A percentile compares a stretch with the other conserved stretches of the same genome.
Evolutionary conservation across 805 yeast genomes (phyloP).

Genomic region (Priceomyces haplophilus): DNA sequence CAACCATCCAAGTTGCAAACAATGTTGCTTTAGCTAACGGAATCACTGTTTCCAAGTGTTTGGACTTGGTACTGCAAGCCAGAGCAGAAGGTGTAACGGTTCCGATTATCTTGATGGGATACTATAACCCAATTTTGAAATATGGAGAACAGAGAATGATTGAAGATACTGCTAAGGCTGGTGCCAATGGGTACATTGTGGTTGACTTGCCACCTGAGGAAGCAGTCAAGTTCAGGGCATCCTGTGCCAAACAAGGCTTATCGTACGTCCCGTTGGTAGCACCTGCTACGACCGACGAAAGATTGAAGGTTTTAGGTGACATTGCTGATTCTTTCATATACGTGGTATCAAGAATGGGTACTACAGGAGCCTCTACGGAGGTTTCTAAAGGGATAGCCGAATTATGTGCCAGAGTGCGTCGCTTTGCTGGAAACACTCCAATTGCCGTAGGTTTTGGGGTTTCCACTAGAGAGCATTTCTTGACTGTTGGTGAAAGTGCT

Average conservation of each 20-base stretch:
- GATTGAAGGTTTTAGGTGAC: slow-evolving; percentile 71
- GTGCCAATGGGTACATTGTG: slow-evolving; percentile 91
- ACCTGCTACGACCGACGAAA: slow-evolving; percentile 91
- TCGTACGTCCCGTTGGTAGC: slow-evolving; percentile 93
- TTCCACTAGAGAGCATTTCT: slow-evolving; percentile 86
- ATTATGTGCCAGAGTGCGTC: slow-evolving; percentile 72
- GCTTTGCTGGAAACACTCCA: slow-evolving; percentile 60
- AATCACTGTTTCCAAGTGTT: slow-evolving; percentile 62
- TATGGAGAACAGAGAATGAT: slow-evolving; percentile 87
- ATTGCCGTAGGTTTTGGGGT: slow-evolving; percentile 98
- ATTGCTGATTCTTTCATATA: slow-evolving; percentile 95
- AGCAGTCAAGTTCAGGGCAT: slow-evolving; percentile 79
- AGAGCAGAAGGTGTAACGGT: slow-evolving; percentile 79
- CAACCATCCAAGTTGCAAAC: slow-evolving; percentile 90
- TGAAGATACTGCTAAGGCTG: slow-evolving; percentile 75
- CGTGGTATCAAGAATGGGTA: slow-evolving; percentile 97
- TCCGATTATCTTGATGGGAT: slow-evolving; percentile 94
- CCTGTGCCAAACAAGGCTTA: slow-evolving; percentile 64
- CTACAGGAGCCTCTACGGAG: slow-evolving; percentile 82
- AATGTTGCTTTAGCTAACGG: slow-evolving; percentile 80
- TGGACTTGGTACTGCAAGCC: slow-evolving; percentile 72
- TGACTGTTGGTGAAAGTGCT: slow-evolving; percentile 71
- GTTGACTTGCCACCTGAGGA: slow-evolving; percentile 99
- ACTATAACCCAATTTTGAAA: slow-evolving; percentile 88
- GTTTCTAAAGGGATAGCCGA: slow-evolving; percentile 62